phyloP scores from a whole-genome alignment of 140 eudicot species.

The Senecio squalidus region DNA sequence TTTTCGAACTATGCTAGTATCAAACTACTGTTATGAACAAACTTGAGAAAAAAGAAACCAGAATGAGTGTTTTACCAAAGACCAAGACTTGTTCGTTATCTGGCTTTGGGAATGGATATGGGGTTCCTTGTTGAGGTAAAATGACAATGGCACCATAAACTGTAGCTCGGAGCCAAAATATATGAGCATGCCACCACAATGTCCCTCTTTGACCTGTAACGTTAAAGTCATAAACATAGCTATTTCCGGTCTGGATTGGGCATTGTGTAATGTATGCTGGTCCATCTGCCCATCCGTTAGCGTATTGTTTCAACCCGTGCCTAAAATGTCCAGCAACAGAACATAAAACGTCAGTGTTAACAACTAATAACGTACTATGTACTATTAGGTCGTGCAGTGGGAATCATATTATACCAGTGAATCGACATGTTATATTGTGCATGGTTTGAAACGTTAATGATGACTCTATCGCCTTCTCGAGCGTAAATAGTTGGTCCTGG shows the following conservation, averaged over 20 bases:
- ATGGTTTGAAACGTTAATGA: slow-evolving; percentile 60
- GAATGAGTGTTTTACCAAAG: slow-evolving; percentile 14
- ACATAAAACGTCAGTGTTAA: neutral
- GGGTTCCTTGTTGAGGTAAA: slow-evolving; percentile 47
- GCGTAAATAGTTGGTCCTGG: slow-evolving; percentile 83
- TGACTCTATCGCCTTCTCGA: slow-evolving; percentile 65
- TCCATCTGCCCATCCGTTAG: slow-evolving; percentile 86
- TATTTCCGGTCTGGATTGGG: slow-evolving; percentile 58
- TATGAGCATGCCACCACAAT: slow-evolving; percentile 83
- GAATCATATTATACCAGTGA: slow-evolving; percentile 52
- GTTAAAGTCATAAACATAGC: slow-evolving; percentile 45
- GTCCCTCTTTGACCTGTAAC: slow-evolving; percentile 69
- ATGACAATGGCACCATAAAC: slow-evolving; percentile 73
- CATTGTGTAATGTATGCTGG: slow-evolving; percentile 83
- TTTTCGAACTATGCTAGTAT: too few relatives aligned
- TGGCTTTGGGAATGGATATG: slow-evolving; percentile 65
- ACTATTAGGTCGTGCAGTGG: neutral
- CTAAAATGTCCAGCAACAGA: slow-evolving; percentile 20
- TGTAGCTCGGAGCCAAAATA: slow-evolving; percentile 68
- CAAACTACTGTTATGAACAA: too few relatives aligned
- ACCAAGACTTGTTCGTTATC: slow-evolving; percentile 29
- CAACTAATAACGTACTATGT: neutral
- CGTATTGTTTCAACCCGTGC: slow-evolving; percentile 77
- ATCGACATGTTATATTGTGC: slow-evolving; percentile 82
- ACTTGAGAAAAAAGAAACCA: neutral